Conservation (phyloP, 1,139 yeast genomes). For the Pichia sp. region DNA sequence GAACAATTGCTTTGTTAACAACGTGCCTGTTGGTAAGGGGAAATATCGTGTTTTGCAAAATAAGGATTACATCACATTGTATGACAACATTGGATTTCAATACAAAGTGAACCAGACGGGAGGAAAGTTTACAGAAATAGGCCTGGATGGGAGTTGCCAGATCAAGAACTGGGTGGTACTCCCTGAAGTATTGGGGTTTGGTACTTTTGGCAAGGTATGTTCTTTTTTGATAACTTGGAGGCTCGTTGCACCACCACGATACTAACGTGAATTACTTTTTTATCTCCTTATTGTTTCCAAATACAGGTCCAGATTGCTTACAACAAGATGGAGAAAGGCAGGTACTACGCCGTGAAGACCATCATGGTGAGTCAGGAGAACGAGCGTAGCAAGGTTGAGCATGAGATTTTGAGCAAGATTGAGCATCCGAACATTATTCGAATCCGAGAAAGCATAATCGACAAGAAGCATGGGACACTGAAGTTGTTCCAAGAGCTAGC, state of each 20-base stretch:
- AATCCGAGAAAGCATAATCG: slow-evolving; percentile 42
- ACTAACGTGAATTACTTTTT: neutral
- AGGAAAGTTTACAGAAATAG: neutral
- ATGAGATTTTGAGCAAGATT: slow-evolving; percentile 46
- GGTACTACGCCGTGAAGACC: slow-evolving; percentile 50
- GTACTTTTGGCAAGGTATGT: slow-evolving; percentile 50
- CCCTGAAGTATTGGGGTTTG: slow-evolving; percentile 47
- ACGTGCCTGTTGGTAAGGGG: slow-evolving; percentile 26
- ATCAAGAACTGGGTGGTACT: slow-evolving; percentile 41
- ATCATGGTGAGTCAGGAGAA: slow-evolving; percentile 32
- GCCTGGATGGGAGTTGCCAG: neutral
- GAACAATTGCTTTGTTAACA: slow-evolving; percentile 52
- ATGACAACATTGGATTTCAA: slow-evolving; percentile 2
- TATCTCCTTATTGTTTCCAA: neutral
- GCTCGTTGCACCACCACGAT: neutral
- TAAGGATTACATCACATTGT: slow-evolving; percentile 38
- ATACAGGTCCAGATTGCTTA: slow-evolving; percentile 29
- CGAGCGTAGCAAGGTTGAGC: slow-evolving; percentile 37
- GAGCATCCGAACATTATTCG: slow-evolving; percentile 88
- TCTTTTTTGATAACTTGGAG: neutral
- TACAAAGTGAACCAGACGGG: neutral
- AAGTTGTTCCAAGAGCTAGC: slow-evolving; percentile 47
- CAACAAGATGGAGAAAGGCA: slow-evolving; percentile 18
- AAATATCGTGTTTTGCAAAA: slow-evolving; percentile 38
- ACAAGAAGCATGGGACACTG: slow-evolving; percentile 35